Conservation (phyloP, 2,329 filamentous ascomycete species). For the Monilinia polystroma region DNA sequence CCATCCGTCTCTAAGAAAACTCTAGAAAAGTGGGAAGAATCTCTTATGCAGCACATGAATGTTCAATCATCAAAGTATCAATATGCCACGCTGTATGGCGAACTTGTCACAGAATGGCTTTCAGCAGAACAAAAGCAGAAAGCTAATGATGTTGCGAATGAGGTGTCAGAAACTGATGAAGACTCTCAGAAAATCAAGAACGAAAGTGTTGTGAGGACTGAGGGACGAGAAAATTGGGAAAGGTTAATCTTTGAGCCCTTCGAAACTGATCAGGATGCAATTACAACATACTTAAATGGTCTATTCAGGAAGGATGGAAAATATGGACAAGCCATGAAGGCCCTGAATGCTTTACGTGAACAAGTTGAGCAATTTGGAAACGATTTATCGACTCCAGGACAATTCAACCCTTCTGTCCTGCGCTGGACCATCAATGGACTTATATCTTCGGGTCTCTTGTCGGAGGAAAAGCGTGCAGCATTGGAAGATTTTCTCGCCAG, state of each 20-base stretch:
- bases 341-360: slow-evolving; percentile 46
- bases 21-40: slow-evolving; percentile 48
- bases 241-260: slow-evolving; percentile 52
- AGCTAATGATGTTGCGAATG: neutral
- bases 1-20: slow-evolving; percentile 50
- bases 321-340: slow-evolving; percentile 43
- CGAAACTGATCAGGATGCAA: slow-evolving; percentile 47
- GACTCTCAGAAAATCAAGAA: slow-evolving; percentile 43
- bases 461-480: slow-evolving; percentile 50
- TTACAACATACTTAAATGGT: slow-evolving; percentile 50
- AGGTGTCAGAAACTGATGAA: neutral
- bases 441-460: slow-evolving; percentile 50
- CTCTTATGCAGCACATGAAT: slow-evolving; percentile 48
- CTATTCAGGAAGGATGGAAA: slow-evolving; percentile 46
- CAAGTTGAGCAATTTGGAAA: slow-evolving; percentile 43
- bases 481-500: slow-evolving; percentile 52
- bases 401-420: slow-evolving; percentile 46
- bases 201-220: slow-evolving; percentile 39
- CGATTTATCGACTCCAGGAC: slow-evolving; percentile 30
- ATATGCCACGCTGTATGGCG: slow-evolving; percentile 56
- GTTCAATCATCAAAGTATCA: slow-evolving; percentile 54
- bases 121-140: slow-evolving; percentile 34
- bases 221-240: slow-evolving; percentile 56
- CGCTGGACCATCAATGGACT: slow-evolving; percentile 50
- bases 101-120: slow-evolving; percentile 56